Conservation (phyloP, 1,284 basidiomycete species). For the Anthracocystis walkeri region DNA sequence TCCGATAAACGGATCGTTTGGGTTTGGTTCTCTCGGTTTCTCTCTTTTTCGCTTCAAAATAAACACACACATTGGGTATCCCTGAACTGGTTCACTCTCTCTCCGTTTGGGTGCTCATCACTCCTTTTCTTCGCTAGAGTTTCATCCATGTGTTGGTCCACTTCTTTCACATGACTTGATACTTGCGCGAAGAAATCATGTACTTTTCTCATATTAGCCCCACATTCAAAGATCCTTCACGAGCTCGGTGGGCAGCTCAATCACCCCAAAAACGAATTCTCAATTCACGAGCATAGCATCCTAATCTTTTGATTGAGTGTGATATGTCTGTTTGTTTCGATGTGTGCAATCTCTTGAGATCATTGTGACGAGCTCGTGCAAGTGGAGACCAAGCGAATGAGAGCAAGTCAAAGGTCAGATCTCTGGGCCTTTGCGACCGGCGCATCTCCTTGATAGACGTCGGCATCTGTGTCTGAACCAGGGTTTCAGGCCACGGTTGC, state of each 20-base stretch:
- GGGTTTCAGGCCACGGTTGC: too few relatives aligned
- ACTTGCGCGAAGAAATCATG: conserved; percentile 7
- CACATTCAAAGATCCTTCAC: neutral
- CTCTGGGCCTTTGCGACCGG: neutral
- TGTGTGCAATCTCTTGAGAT: neutral
- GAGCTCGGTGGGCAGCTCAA: conserved; percentile 37
- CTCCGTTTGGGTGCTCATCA: conserved; percentile 8
- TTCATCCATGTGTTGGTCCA: too few relatives aligned
- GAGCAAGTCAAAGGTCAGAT: neutral
- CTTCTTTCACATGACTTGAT: too few relatives aligned
- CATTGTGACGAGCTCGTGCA: neutral
- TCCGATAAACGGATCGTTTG: conserved; percentile 72
- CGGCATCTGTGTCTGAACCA: too few relatives aligned
- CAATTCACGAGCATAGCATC: conserved; percentile 48
- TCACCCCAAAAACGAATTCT: conserved; percentile 31
- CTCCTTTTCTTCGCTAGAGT: neutral
- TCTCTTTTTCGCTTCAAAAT: neutral
- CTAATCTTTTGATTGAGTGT: conserved; percentile 11
- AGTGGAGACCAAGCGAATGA: neutral
- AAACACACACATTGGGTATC: conserved; percentile 7
- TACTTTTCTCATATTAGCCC: conserved; percentile 27
- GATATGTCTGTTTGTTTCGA: neutral
- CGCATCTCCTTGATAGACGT: too few relatives aligned
- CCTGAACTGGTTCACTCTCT: conserved; percentile 10
- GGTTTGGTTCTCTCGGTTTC: too few relatives aligned